Conservation (phyloP, 805 yeast genomes). For the Lachancea lanzarotensis region DNA sequence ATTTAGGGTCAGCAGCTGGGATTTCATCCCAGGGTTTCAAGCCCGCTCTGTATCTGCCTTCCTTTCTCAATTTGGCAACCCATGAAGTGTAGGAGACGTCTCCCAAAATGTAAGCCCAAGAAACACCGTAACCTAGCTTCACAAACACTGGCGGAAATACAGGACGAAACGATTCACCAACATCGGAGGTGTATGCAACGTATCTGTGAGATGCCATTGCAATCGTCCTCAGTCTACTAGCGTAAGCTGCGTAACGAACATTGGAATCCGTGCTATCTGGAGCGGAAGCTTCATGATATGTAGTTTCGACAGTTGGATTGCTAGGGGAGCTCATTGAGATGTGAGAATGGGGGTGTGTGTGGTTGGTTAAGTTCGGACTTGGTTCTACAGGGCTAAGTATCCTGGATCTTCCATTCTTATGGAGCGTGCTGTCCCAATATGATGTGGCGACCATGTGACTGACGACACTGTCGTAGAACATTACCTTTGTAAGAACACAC, state of each 20-base stretch:
- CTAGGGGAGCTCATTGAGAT: conserved; percentile 2
- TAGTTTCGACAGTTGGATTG: background rate
- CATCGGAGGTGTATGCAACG: conserved; percentile 80
- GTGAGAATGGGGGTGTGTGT: background rate
- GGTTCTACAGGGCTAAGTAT: no score
- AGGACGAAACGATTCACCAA: conserved; percentile 82
- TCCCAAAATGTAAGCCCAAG: conserved; percentile 70
- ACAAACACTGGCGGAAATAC: conserved; percentile 69
- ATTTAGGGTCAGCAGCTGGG: conserved; percentile 32
- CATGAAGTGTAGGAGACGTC: conserved; percentile 71
- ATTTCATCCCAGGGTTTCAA: conserved; percentile 60
- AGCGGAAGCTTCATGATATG: conserved; percentile 4
- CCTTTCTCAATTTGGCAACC: conserved; percentile 59
- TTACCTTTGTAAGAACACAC: no score
- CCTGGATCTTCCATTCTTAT: no score
- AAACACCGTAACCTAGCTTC: conserved; percentile 57
- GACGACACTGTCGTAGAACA: no score
- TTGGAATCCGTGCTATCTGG: conserved; percentile 41
- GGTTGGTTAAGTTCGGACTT: no score
- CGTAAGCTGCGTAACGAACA: conserved; percentile 77
- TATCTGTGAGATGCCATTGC: conserved; percentile 69
- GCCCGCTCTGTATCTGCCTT: conserved; percentile 56
- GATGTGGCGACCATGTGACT: no score
- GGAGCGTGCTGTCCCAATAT: no score
- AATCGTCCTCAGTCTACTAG: conserved; percentile 65